phyloP scores from a whole-genome alignment of 768 basidiomycete species.

The Lactarius pseudohatsudake region DNA sequence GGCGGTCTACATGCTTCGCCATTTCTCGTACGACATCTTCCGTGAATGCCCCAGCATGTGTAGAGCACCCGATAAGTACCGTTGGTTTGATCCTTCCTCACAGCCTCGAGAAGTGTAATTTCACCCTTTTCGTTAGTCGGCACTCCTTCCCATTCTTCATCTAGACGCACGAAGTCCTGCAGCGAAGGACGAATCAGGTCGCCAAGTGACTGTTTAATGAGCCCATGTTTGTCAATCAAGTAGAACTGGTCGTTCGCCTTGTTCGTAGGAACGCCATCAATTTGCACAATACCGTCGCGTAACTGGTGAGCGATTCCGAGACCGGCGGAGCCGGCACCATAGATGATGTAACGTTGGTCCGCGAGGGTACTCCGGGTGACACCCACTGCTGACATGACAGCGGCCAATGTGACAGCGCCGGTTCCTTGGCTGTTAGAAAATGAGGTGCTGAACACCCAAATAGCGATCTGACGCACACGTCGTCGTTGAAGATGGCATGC shows the following conservation, averaged over 20 bases:
- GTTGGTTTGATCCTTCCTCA: conserved; percentile 76
- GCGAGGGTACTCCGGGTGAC: conserved; percentile 63
- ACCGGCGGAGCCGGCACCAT: conserved; percentile 81
- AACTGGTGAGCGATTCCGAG: conserved; percentile 77
- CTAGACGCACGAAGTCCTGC: conserved; percentile 55
- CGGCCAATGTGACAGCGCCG: conserved; percentile 71
- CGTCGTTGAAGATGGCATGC: conserved; percentile 83
- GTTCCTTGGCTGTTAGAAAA: conserved; percentile 59
- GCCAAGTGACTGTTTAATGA: conserved; percentile 53
- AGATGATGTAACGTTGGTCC: conserved; percentile 76
- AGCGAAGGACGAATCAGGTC: conserved; percentile 47
- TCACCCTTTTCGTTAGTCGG: conserved; percentile 41
- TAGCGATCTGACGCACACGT: conserved; percentile 51
- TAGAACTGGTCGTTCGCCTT: conserved; percentile 70
- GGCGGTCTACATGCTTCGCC: conserved; percentile 65
- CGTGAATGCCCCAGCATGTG: conserved; percentile 73
- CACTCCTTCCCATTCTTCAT: conserved; percentile 53
- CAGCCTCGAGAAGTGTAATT: conserved; percentile 62
- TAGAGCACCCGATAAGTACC: conserved; percentile 82
- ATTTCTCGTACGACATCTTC: conserved; percentile 69
- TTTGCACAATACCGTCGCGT: conserved; percentile 67
- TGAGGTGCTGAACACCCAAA: not conserved
- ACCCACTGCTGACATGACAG: conserved; percentile 64
- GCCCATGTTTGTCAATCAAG: conserved; percentile 68
- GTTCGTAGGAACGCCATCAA: conserved; percentile 46